Percentiles rank a stretch among this genome's conserved stretches.
Evolutionary conservation across 2,329 filamentous ascomycete genomes (phyloP).

Genomic region (Conoideocrella luteorostrata): DNA sequence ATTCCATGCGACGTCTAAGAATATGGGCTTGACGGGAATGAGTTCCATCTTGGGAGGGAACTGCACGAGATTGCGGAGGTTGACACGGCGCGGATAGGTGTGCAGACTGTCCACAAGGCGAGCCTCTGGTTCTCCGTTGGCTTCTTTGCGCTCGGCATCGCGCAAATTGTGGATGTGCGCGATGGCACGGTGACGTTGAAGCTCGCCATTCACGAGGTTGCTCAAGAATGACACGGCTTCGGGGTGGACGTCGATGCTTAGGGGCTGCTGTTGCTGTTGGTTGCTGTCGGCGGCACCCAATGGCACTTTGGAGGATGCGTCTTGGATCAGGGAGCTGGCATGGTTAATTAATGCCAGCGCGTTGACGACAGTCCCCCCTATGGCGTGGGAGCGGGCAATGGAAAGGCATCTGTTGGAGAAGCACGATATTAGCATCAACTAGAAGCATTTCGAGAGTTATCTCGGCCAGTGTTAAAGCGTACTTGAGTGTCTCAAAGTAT

Average conservation of each 20-base stretch:
- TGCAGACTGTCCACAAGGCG: conserved; percentile 70
- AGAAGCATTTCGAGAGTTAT: neutral
- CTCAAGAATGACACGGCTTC: conserved; percentile 53
- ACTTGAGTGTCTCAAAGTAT: conserved; percentile 90
- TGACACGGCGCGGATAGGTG: conserved; percentile 68
- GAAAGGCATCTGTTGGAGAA: conserved; percentile 60
- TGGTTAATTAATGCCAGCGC: conserved; percentile 79
- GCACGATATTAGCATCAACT: neutral
- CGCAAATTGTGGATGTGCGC: conserved; percentile 70
- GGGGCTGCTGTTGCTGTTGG: conserved; percentile 28
- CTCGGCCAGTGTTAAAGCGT: conserved; percentile 24
- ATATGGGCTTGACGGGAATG: conserved; percentile 88
- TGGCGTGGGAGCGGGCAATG: conserved; percentile 75
- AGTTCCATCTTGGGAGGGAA: conserved; percentile 80
- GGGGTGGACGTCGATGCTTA: conserved; percentile 61
- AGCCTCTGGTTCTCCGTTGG: conserved; percentile 14
- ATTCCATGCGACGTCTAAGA: conserved; percentile 96
- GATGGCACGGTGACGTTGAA: conserved; percentile 76
- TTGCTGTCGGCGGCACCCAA: conserved; percentile 20
- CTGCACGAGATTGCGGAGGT: conserved; percentile 74
- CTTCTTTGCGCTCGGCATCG: conserved; percentile 40
- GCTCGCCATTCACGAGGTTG: conserved; percentile 59
- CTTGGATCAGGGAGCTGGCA: conserved; percentile 56
- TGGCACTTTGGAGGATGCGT: conserved; percentile 44
- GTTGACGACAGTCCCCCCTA: conserved; percentile 66